Evolutionary conservation across 2,329 filamentous ascomycete species (phyloP).

Genomic region (Colletotrichum kahawae): DNA sequence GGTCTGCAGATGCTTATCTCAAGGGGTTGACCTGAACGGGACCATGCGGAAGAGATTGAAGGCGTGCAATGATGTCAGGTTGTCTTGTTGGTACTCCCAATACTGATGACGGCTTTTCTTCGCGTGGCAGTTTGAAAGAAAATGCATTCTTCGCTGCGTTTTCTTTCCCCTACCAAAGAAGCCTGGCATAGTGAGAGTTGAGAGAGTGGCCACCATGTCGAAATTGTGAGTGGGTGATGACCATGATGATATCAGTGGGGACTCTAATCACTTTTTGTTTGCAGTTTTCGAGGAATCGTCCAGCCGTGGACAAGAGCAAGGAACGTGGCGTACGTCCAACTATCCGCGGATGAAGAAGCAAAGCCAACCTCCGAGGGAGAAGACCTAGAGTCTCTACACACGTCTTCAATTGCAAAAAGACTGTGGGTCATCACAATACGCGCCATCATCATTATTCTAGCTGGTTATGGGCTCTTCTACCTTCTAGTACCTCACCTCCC

Average conservation of each 20-base stretch:
- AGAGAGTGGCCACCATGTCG: fast-evolving
- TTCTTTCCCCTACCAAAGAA: background rate
- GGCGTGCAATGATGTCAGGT: too few species aligned
- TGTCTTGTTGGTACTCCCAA: too few species aligned
- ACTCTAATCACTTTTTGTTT: fast-evolving
- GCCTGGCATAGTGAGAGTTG: background rate
- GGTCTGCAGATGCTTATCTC: background rate
- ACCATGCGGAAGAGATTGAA: too few species aligned
- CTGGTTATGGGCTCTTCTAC: background rate
- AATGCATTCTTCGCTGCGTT: fast-evolving
- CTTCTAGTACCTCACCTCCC: background rate
- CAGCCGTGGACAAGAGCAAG: background rate
- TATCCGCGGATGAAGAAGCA: background rate
- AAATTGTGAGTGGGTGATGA: background rate
- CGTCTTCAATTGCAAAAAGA: background rate
- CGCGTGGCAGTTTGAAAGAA: fast-evolving
- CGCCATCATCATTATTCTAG: background rate
- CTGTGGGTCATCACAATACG: background rate
- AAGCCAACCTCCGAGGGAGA: background rate
- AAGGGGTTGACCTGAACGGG: background rate
- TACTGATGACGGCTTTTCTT: background rate
- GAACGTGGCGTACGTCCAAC: background rate
- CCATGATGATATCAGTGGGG: fast-evolving
- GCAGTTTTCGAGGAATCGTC: background rate
- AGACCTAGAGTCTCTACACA: fast-evolving